Conservation (phyloP, 192 early-diverging fungal genomes). For the Gamsiella multidivaricata region DNA sequence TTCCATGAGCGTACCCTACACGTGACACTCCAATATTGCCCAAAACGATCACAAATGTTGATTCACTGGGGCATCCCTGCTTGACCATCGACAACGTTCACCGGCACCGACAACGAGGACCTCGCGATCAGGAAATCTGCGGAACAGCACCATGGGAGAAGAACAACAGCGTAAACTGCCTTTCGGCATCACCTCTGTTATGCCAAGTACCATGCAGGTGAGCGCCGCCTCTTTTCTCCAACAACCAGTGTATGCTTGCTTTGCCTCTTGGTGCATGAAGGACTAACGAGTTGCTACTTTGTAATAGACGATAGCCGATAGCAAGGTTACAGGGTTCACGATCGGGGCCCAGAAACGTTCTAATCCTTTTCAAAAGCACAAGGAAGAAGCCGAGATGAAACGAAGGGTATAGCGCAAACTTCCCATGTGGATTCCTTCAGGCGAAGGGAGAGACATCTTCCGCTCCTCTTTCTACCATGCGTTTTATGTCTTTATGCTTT, state of each 20-base stretch:
- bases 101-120: too few species aligned
- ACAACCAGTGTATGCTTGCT: not conserved
- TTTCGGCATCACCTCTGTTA: conserved; percentile 50
- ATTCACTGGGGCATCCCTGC: too few species aligned
- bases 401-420: conserved; percentile 67
- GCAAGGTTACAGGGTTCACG: conserved; percentile 74
- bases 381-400: conserved; percentile 77
- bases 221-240: too few species aligned
- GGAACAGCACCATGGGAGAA: conserved; percentile 21
- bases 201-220: conserved; percentile 55
- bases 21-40: too few species aligned
- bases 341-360: conserved; percentile 78
- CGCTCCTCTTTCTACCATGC: not conserved
- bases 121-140: too few species aligned
- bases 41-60: too few species aligned
- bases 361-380: conserved; percentile 76
- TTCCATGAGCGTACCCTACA: not conserved
- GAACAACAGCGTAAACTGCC: conserved; percentile 52
- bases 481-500: conserved; percentile 5
- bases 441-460: not conserved
- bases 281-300: not conserved
- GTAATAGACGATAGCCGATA: conserved; percentile 67
- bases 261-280: not conserved
- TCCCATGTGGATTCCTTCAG: conserved; percentile 2
- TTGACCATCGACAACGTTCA: too few species aligned